Percentiles rank a stretch among this genome's conserved stretches.
phyloP scores from a whole-genome alignment of 2,329 filamentous ascomycete species.

The Aspergillus brasiliensis region DNA sequence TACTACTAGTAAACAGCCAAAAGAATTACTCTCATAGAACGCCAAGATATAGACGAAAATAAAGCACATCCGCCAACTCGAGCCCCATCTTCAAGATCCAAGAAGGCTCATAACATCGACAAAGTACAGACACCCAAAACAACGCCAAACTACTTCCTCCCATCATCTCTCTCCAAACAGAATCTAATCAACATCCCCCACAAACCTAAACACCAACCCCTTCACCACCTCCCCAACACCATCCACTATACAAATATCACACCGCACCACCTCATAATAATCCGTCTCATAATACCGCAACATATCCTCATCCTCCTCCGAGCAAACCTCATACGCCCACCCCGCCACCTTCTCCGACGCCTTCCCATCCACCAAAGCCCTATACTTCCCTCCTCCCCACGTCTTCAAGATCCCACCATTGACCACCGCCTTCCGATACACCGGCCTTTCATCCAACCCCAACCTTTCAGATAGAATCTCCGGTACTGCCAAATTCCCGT shows the following conservation, averaged over 20 bases:
- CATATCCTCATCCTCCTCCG: slow-evolving; percentile 35
- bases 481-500: slow-evolving; percentile 41
- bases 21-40: too few relatives aligned
- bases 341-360: neutral
- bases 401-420: neutral
- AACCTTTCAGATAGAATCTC: slow-evolving; percentile 21
- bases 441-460: neutral
- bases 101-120: too few relatives aligned
- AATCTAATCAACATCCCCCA: neutral
- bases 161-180: neutral
- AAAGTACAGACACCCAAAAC: too few relatives aligned
- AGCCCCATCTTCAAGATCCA: too few relatives aligned
- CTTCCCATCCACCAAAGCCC: neutral
- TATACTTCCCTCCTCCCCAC: slow-evolving; percentile 1
- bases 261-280: slow-evolving; percentile 42
- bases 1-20: too few relatives aligned
- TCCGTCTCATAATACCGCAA: slow-evolving; percentile 42
- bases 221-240: neutral
- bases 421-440: neutral
- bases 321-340: slow-evolving; percentile 27
- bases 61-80: too few relatives aligned
- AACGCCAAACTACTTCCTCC: too few relatives aligned
- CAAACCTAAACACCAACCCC: neutral
- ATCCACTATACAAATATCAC: slow-evolving; percentile 29
- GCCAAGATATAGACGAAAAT: too few relatives aligned